Evolutionary conservation across 2,329 filamentous ascomycete species (phyloP), one percentile per base, ranked within the genome.

Genomic region (Cercospora janseana): DNA sequence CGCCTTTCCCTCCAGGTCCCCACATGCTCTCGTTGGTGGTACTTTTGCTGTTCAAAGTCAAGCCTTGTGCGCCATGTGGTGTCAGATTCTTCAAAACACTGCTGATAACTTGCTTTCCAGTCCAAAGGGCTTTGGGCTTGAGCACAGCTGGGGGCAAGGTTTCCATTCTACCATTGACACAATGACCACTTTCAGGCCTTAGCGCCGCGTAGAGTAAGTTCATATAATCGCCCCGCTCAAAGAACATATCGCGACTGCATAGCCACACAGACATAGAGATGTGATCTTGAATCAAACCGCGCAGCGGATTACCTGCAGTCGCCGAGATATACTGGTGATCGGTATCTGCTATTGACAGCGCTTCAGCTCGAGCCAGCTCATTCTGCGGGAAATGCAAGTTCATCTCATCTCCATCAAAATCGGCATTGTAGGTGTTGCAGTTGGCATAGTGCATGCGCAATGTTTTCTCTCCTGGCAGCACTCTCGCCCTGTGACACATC

Each of bases 301-400:
- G 81, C 12, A 98, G 77, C 0, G 93, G 93, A 65, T 95, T 95
- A 49, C 93, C 93, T 12, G 89, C 88, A 3, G 93, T 98, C 15
- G 87, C 88, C 26, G 91, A 95, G 27, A 98, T 80, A 67, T 98
- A 98, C 64, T 98, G 93, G 65, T 96, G 91, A 67, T 98, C 92
- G 2, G 93, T 96, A 67, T 97, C 92, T 28, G 93, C 93, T 63
- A 98, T 85, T 60, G 90, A 88, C 60, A 95, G 79, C 2, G 93
- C 93, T 72, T 98, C 93, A 2, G 92, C 88, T 60, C 93, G 81
- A 12, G 93, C 93, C 58, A 97, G 78, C 67, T 97, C 94, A 61
- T 95, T 97, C 63, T 98, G 93, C 1, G 93, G 93, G 65, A 98
- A 97, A 72, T 98, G 93, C 91, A 98, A 94, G 70, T 98, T 98